Evolutionary conservation across 1,284 basidiomycete genomes (phyloP).

Genomic region (Coniferiporia weirii): DNA sequence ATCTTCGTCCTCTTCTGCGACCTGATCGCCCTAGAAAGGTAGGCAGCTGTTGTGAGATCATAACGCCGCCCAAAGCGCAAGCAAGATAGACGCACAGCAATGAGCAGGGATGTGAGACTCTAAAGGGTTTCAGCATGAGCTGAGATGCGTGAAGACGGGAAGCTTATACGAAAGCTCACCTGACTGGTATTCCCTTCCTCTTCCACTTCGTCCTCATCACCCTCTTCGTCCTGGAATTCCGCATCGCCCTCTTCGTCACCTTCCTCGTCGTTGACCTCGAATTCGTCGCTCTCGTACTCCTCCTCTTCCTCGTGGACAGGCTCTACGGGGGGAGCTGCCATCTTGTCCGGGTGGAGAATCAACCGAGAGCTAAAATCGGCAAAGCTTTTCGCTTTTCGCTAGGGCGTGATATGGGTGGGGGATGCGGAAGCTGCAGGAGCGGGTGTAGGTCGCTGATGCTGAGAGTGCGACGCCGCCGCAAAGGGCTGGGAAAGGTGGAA

Average conservation of each 20-base stretch:
- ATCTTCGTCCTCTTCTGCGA: conserved; percentile 14
- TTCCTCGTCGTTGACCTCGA: conserved; percentile 17
- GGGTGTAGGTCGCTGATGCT: background rate
- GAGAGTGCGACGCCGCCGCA: background rate
- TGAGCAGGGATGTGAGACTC: conserved; percentile 16
- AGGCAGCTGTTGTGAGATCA: background rate
- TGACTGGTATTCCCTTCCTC: conserved; percentile 7
- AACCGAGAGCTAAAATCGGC: no score
- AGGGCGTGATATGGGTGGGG: background rate
- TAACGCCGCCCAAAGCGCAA: background rate
- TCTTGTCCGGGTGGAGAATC: background rate
- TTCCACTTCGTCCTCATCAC: conserved; percentile 14
- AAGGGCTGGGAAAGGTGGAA: conserved; percentile 4
- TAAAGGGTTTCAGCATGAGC: background rate
- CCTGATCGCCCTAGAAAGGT: conserved; percentile 5
- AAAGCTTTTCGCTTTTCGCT: no score
- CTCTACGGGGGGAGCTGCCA: conserved; percentile 5
- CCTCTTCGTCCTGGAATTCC: conserved; percentile 2
- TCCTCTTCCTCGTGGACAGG: conserved; percentile 13
- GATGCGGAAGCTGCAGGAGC: background rate
- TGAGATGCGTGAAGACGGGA: background rate
- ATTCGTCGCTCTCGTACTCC: conserved; percentile 18
- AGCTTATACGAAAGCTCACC: background rate
- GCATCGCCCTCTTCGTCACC: conserved; percentile 14
- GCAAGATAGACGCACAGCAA: conserved; percentile 8